These are phyloP conservation scores for Nicotiana noctiflora DNA, from an alignment of 257 asterid genomes.

Conservation along the genomic window DNA sequence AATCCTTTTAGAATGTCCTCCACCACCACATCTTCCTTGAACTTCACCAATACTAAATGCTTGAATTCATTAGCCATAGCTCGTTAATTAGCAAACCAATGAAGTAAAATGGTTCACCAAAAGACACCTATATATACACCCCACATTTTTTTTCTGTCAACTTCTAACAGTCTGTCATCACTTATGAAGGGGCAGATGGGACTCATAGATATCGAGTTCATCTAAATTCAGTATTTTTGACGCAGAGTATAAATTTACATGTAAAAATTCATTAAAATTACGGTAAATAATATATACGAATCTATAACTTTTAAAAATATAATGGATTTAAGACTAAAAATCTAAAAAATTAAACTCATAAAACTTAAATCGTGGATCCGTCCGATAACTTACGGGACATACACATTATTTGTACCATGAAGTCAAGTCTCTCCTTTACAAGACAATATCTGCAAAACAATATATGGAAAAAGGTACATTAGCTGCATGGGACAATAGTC, in stretches of 20 bases:
- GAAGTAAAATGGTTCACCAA: conserved; percentile 18
- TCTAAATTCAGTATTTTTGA: too few relatives aligned
- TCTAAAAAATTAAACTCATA: too few relatives aligned
- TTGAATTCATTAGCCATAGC: conserved; percentile 58
- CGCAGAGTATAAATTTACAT: too few relatives aligned
- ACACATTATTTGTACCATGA: conserved; percentile 32
- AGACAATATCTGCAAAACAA: conserved; percentile 45
- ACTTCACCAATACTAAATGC: conserved; percentile 87
- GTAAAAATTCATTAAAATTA: too few relatives aligned
- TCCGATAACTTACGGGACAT: neutral
- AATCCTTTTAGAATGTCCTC: conserved; percentile 62
- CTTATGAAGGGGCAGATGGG: neutral
- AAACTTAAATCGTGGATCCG: too few relatives aligned
- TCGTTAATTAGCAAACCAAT: neutral
- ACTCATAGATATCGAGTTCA: too few relatives aligned
- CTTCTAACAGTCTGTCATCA: conserved; percentile 27
- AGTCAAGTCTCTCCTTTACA: conserved; percentile 36
- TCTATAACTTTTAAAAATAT: too few relatives aligned
- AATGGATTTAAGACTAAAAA: too few relatives aligned
- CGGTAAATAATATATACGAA: too few relatives aligned
- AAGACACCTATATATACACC: conserved; percentile 27
- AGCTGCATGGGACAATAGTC: conserved; percentile 33
- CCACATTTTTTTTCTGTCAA: conserved; percentile 9
- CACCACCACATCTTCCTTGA: conserved; percentile 56
- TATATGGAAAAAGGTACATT: conserved; percentile 24